phyloP scores from a whole-genome alignment of 148 eudicot genomes.

The Spergularia marina region DNA sequence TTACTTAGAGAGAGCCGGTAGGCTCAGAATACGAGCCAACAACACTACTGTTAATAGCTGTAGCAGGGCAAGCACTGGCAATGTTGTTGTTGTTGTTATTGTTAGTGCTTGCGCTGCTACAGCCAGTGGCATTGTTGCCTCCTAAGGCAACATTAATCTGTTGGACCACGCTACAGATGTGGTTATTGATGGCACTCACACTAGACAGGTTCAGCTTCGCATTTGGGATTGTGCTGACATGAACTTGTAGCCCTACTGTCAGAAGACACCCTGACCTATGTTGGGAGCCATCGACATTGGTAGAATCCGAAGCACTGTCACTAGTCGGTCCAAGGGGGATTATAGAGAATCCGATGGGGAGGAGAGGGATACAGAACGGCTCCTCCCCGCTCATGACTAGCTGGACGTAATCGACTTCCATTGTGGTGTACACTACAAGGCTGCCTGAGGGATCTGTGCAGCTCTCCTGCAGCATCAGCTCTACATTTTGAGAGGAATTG shows the following conservation, averaged over 20 bases:
- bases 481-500: conserved; percentile 88
- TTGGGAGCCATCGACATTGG: conserved; percentile 2
- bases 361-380: conserved; percentile 78
- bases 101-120: conserved; percentile 15
- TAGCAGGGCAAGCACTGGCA: conserved; percentile 14
- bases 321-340: conserved; percentile 33
- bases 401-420: conserved; percentile 81
- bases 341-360: conserved; percentile 83
- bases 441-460: conserved; percentile 95
- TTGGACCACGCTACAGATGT: conserved; percentile 58
- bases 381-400: conserved; percentile 86
- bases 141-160: conserved; percentile 65
- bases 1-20: conserved; percentile 4
- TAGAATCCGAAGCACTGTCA: neutral
- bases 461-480: conserved; percentile 94
- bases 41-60: conserved; percentile 8
- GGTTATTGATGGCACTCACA: conserved; percentile 71
- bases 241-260: conserved; percentile 80
- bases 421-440: conserved; percentile 71
- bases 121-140: neutral
- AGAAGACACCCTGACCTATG: conserved; percentile 53
- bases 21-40: conserved; percentile 13
- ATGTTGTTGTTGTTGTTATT: conserved; percentile 1
- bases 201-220: conserved; percentile 83
- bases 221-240: conserved; percentile 67